These are phyloP conservation scores for Xylaria sp. DNA, from an alignment of 2,329 filamentous ascomycete species.

Conservation along the genomic window DNA sequence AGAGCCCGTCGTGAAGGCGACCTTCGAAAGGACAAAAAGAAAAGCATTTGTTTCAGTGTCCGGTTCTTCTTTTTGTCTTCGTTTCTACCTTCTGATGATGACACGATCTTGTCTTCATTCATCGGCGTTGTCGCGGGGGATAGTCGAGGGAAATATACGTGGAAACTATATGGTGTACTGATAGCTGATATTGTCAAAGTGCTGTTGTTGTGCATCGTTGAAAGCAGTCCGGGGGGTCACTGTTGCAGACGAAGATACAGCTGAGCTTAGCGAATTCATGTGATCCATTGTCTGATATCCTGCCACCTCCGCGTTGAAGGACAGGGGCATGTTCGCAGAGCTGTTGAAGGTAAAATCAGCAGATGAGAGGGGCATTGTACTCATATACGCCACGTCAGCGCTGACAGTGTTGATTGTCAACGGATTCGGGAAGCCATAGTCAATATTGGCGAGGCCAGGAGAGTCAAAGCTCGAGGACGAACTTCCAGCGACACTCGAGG, in stretches of 20 bases:
- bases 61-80: slow-evolving; percentile 16
- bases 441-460: slow-evolving; percentile 25
- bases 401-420: slow-evolving; percentile 40
- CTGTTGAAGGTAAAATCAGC: slow-evolving; percentile 48
- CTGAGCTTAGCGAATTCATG: slow-evolving; percentile 44
- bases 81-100: slow-evolving; percentile 28
- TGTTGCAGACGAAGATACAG: slow-evolving; percentile 47
- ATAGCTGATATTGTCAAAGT: slow-evolving; percentile 45
- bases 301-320: slow-evolving; percentile 40
- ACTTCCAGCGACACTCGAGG: slow-evolving; percentile 43
- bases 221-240: slow-evolving; percentile 46
- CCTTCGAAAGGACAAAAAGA: not conserved
- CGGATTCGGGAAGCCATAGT: slow-evolving; percentile 40
- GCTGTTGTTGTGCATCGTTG: slow-evolving; percentile 38
- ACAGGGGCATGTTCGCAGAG: slow-evolving; percentile 39
- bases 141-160: slow-evolving; percentile 12
- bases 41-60: not conserved
- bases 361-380: slow-evolving; percentile 47
- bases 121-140: not conserved
- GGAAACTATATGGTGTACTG: slow-evolving; percentile 43
- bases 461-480: slow-evolving; percentile 38
- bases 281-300: slow-evolving; percentile 40
- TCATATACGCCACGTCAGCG: slow-evolving; percentile 41
- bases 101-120: not conserved
- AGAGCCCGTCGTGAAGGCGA: not conserved